A percentile compares a stretch with the other conserved stretches of the same genome.
These are phyloP conservation scores for Vaccinium myrtillus DNA, from an alignment of 148 eudicot genomes.

Conservation along the genomic window DNA sequence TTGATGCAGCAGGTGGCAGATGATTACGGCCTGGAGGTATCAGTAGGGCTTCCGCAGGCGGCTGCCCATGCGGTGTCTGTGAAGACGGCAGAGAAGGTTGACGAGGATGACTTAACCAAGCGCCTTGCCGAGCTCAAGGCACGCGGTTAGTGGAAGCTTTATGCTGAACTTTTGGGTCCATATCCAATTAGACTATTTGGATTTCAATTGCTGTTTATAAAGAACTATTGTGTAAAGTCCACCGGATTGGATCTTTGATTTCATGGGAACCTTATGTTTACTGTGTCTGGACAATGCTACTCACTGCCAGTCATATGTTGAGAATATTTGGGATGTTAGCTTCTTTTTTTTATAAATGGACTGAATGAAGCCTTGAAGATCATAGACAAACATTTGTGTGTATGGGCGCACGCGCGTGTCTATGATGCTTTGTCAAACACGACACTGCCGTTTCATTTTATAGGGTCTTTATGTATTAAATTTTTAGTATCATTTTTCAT, in stretches of 20 bases:
- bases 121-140: slow-evolving; percentile 80
- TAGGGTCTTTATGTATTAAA: not conserved
- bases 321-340: not conserved
- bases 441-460: not conserved
- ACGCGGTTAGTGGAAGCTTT: slow-evolving; percentile 34
- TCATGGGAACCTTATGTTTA: not conserved
- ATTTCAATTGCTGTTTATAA: not conserved
- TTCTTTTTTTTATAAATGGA: not conserved
- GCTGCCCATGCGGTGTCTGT: slow-evolving; percentile 49
- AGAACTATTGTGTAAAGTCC: not conserved
- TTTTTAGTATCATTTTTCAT: not conserved
- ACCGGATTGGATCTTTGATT: not conserved
- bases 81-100: slow-evolving; percentile 44
- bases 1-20: slow-evolving; percentile 81
- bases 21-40: slow-evolving; percentile 68
- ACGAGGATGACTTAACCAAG: slow-evolving; percentile 61
- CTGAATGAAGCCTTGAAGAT: not conserved
- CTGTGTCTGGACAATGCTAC: not conserved
- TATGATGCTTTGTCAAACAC: not conserved
- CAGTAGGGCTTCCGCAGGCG: slow-evolving; percentile 69
- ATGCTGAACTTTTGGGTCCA: not conserved
- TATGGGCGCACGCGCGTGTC: not conserved
- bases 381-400: not conserved
- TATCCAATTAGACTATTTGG: not conserved
- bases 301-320: not conserved